Percentiles rank a stretch among this genome's conserved stretches.
Conservation (phyloP, 306 rosid genomes). For the Sicyos edulis region DNA sequence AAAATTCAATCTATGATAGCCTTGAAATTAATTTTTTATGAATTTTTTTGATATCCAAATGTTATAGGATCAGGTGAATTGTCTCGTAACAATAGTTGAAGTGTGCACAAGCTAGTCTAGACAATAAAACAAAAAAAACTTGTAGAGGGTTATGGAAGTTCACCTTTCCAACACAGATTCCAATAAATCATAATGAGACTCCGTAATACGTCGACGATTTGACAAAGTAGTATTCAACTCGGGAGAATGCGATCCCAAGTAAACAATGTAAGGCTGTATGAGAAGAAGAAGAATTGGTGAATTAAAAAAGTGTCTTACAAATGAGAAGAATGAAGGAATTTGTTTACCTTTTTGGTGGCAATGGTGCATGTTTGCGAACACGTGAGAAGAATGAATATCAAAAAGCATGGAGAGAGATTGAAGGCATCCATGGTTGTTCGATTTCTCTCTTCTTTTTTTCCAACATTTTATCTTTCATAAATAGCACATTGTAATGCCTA, state of each 20-base stretch:
- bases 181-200: slow-evolving; percentile 4
- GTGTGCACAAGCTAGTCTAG: too few species aligned
- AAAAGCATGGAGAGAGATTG: background rate
- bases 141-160: background rate
- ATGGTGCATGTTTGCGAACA: background rate
- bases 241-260: slow-evolving; percentile 13
- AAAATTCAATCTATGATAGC: too few species aligned
- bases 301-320: background rate
- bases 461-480: background rate
- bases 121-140: too few species aligned
- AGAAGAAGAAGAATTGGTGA: background rate
- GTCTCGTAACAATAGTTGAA: too few species aligned
- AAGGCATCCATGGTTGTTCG: background rate
- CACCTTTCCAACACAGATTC: background rate
- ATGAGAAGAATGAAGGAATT: background rate
- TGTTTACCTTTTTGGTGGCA: slow-evolving; percentile 13
- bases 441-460: background rate
- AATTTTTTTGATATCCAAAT: too few species aligned
- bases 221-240: background rate
- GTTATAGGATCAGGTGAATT: too few species aligned
- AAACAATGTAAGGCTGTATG: slow-evolving; percentile 8
- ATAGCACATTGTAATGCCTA: background rate
- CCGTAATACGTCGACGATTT: background rate
- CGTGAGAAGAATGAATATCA: background rate
- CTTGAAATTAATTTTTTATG: too few species aligned